Evolutionary conservation across 2,329 filamentous ascomycete species (phyloP), one percentile per base, ranked within the genome.

Genomic region (Sarocladiaceae sp.): DNA sequence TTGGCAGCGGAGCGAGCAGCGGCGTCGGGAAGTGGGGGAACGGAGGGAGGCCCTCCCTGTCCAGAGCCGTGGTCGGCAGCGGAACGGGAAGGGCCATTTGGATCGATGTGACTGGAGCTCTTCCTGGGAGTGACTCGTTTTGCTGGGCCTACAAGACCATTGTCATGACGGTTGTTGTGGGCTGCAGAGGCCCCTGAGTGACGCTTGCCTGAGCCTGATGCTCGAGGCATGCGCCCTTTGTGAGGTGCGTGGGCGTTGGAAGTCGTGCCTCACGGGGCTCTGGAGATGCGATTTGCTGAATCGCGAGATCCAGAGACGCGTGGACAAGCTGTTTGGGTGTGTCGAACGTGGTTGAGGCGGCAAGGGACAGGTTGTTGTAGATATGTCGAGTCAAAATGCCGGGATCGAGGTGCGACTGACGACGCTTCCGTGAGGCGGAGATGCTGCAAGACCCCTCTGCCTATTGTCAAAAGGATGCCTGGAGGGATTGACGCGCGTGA

Each of bases 161-260:
- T 89, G 69, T 95, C 89, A 69, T 94, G 85, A 65, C 85, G 81
- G 59, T 74, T 79, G 67, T 83, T 83, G 70, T 81, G 80, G 64
- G 82, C 76, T 69, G 73, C 83, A 53, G 67, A 67, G 62, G 72
- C 72, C 68, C 72, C 73, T 69, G 73, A 70, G 64, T 78, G 74
- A 78, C 76, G 75, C 73, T 80, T 80, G 63, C 69, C 64, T 63
- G 72, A 72, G 63, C 67, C 70, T 57, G 74, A 68, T 59, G 68
- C 72, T 62, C 76, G 76, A 80, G 76, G 75, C 76, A 80, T 80
- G 73, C 73, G 72, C 66, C 59, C 26, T 41, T 41, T 41, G 23
- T 41, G 26, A 24, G 37, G 37, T 41, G 37, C 37, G 29, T n/a
- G 19, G 21, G 19, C 18, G 21, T 6, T 4, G 19, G 24, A 13